Conservation (phyloP, 2,329 filamentous ascomycete species). For the Calonectria henricotiae region DNA sequence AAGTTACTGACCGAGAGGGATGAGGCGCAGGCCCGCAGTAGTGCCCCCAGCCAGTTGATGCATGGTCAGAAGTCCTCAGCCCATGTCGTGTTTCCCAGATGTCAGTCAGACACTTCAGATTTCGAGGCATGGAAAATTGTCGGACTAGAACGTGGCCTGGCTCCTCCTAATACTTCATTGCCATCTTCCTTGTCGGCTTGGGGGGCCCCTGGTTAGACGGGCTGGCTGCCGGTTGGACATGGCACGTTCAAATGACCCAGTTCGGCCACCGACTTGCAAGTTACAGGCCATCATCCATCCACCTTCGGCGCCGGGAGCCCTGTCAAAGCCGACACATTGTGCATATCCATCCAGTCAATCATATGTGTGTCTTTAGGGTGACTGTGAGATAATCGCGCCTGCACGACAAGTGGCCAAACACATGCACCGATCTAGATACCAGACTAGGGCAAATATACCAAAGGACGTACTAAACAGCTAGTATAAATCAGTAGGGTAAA, state of each 20-base stretch:
- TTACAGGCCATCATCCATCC: conserved; percentile 9
- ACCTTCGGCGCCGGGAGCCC: conserved; percentile 30
- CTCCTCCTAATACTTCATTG: conserved; percentile 15
- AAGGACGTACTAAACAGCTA: background rate
- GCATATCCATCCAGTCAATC: conserved; percentile 22
- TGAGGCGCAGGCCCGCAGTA: conserved; percentile 22
- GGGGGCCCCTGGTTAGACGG: conserved; percentile 25
- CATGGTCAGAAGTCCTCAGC: conserved; percentile 17
- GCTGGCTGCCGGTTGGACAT: conserved; percentile 34
- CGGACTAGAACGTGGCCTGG: conserved; percentile 23
- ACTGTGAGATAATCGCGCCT: conserved; percentile 25
- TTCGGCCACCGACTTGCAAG: conserved; percentile 25
- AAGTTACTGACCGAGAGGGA: conserved; percentile 35
- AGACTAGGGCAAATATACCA: background rate
- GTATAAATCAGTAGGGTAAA: background rate
- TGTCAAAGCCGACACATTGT: conserved; percentile 32
- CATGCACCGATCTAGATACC: conserved; percentile 5
- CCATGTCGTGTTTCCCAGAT: conserved; percentile 35
- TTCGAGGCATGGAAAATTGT: conserved; percentile 28
- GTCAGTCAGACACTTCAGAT: conserved; percentile 31
- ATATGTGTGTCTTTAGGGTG: conserved; percentile 18
- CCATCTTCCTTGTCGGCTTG: conserved; percentile 20
- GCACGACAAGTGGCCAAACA: conserved; percentile 1
- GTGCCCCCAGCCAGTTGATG: conserved; percentile 3
- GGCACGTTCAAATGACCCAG: conserved; percentile 15